These are phyloP conservation scores for Spatholobus suberectus DNA, from an alignment of 306 rosid species.

Conservation along the genomic window DNA sequence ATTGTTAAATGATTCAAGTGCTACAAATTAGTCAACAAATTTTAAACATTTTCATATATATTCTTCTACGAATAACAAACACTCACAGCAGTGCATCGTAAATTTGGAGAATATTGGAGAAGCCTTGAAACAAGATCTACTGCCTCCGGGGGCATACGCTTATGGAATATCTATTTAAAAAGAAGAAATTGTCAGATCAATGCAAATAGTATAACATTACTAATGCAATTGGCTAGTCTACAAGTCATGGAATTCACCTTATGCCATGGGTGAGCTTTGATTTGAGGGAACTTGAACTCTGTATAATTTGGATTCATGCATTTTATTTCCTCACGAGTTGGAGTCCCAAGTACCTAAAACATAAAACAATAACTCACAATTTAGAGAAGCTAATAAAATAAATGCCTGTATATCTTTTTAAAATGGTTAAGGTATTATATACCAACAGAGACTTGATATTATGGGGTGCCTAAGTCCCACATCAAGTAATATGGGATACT, in stretches of 20 bases:
- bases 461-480: too few relatives aligned
- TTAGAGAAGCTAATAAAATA: background rate
- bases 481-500: too few relatives aligned
- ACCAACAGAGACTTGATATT: too few relatives aligned
- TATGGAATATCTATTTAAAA: constrained; percentile 62
- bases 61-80: background rate
- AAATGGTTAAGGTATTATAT: background rate
- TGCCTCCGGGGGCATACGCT: constrained; percentile 45
- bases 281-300: constrained; percentile 56
- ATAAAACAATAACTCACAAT: background rate
- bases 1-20: background rate
- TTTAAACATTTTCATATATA: background rate
- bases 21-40: background rate
- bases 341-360: constrained; percentile 70
- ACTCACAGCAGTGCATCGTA: constrained; percentile 71
- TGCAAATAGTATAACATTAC: background rate
- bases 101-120: constrained; percentile 75
- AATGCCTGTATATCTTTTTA: background rate
- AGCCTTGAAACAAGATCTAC: constrained; percentile 57
- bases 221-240: background rate
- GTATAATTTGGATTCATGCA: constrained; percentile 82
- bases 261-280: constrained; percentile 16
- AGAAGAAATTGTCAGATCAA: background rate
- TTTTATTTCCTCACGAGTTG: constrained; percentile 78
- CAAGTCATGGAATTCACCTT: constrained; percentile 47